Percentiles rank a stretch among this genome's conserved stretches.
Conservation (phyloP, 345 rosid genomes). For the Brassica juncea region DNA sequence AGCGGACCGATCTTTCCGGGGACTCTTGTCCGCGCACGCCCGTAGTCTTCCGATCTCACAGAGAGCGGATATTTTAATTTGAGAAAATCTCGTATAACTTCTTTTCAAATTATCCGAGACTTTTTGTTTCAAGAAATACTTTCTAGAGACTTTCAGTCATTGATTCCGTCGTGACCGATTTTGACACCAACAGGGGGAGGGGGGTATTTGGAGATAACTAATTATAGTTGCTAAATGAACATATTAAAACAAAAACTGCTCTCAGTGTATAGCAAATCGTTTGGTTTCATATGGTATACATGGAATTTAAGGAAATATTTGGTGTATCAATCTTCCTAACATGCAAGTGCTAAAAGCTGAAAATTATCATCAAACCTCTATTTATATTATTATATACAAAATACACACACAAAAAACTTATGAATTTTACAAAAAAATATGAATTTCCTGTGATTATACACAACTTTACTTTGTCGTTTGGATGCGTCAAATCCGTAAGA, state of each 20-base stretch:
- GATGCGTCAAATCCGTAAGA: neutral
- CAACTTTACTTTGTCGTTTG: neutral
- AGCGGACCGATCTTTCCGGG: too few species aligned
- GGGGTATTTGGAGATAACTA: neutral
- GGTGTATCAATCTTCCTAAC: neutral
- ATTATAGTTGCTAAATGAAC: neutral
- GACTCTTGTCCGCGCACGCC: too few species aligned
- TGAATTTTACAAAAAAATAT: neutral
- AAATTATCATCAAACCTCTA: neutral
- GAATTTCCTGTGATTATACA: neutral
- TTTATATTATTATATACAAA: neutral
- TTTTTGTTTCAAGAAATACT: too few species aligned
- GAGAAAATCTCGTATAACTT: too few species aligned
- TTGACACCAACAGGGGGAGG: too few species aligned
- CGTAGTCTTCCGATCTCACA: too few species aligned
- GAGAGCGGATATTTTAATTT: too few species aligned
- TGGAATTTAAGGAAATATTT: neutral
- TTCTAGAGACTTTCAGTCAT: too few species aligned
- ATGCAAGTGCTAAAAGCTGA: neutral
- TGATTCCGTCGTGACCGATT: too few species aligned
- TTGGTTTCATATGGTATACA: neutral
- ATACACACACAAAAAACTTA: neutral
- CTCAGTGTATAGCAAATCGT: neutral
- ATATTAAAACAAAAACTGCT: neutral
- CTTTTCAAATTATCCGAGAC: too few species aligned